Evolutionary conservation across 352 stramenopile genomes (phyloP), one percentile per base, ranked within the genome.

Genomic region (Phytophthora capsici): DNA sequence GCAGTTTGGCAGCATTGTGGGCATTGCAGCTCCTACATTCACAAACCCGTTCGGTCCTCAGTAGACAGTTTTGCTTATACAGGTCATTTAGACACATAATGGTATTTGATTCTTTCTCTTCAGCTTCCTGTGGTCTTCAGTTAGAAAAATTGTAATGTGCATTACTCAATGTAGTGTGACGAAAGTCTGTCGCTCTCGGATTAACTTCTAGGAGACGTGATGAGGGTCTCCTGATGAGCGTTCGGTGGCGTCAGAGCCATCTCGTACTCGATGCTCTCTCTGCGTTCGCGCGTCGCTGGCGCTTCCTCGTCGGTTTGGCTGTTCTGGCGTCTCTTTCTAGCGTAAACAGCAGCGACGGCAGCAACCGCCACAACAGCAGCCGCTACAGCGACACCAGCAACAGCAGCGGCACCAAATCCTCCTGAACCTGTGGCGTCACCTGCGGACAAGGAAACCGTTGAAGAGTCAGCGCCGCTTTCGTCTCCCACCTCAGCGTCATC

Each of bases 1-100:
- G 36, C 75, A 90, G 38, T 83, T 93, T 38, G 61, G 52, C 49
- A 85, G 56, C 66, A 70, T 89, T 28, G 71, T 78, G 19, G 70
- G 84, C 47, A 71, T 69, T n/a, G 50, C 54, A 14, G 25, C 54
- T 25, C 72, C 82, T 37, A 60, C 45, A 9, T 69, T 72, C 30
- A 58, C 48, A 7, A 66, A 66, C 28, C 43, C 62, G 4, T 65
- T 60, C 16, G 25, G 48, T 25, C 51, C 52, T 17, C 51, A 66
- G 56, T 70, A 76, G 14, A 26, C 17, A 60, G 14, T 68, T 50
- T 69, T 57, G 41, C 53, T 52, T 32, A 32, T 55, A 49, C 40
- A 71, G 26, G 16, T 56, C 43, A n/a, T 32, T 54, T 46, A 50
- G 67, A 70, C 52, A 63, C 48, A 57, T 60, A 68, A 64, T 71